These are phyloP conservation scores for Cyberlindnera samutprakarnensis DNA, from an alignment of 805 yeast genomes.

Conservation along the genomic window DNA sequence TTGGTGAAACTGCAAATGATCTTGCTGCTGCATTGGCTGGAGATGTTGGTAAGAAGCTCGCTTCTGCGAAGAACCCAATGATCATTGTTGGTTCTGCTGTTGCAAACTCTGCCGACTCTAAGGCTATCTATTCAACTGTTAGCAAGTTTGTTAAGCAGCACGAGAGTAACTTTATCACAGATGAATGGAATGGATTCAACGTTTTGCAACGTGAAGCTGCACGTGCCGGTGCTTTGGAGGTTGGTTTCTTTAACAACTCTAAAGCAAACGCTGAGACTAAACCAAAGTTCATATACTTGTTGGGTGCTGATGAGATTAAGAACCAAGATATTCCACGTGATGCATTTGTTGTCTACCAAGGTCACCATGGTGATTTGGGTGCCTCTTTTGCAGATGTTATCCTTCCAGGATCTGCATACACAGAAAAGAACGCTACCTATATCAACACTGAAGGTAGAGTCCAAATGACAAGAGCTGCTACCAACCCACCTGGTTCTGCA, in stretches of 20 bases:
- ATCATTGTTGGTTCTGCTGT: slow-evolving; percentile 79
- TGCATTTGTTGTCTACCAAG: slow-evolving; percentile 84
- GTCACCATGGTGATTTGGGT: slow-evolving; percentile 88
- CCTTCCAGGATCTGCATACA: slow-evolving; percentile 82
- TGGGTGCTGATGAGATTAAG: slow-evolving; percentile 78
- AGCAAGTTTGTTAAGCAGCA: slow-evolving; percentile 51
- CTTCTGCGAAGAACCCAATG: slow-evolving; percentile 63
- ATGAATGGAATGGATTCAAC: slow-evolving; percentile 77
- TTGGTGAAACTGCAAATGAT: slow-evolving; percentile 54
- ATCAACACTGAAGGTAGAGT: slow-evolving; percentile 90
- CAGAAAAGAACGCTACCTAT: slow-evolving; percentile 78
- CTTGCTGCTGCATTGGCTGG: slow-evolving; percentile 58
- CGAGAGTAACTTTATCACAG: slow-evolving; percentile 47
- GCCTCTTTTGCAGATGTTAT: slow-evolving; percentile 85
- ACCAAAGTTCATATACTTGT: slow-evolving; percentile 71
- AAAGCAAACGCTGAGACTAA: slow-evolving; percentile 32
- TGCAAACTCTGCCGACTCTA: slow-evolving; percentile 57
- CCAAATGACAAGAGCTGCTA: slow-evolving; percentile 79
- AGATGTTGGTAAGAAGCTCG: slow-evolving; percentile 58
- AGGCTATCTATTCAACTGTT: slow-evolving; percentile 49
- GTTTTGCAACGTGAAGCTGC: slow-evolving; percentile 80
- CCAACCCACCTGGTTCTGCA: slow-evolving; percentile 81
- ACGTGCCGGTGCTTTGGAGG: slow-evolving; percentile 80
- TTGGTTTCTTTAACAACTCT: slow-evolving; percentile 55
- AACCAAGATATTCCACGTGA: slow-evolving; percentile 69